These are phyloP conservation scores for Populus alba DNA, from an alignment of 345 rosid genomes.

Conservation along the genomic window DNA sequence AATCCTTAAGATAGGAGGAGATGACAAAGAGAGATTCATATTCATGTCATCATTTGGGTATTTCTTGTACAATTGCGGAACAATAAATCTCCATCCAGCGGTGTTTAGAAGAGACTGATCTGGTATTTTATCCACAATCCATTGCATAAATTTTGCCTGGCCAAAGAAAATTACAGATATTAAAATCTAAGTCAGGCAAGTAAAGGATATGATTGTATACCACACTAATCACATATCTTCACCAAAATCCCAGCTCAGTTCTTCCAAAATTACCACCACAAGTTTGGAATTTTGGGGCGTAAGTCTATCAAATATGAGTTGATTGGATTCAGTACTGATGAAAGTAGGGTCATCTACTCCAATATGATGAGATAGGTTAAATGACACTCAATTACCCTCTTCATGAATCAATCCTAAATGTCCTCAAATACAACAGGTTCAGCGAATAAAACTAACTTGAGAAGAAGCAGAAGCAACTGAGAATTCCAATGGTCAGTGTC, in stretches of 20 bases:
- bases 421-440: background rate
- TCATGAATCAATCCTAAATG: background rate
- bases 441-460: background rate
- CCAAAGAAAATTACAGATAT: constrained; percentile 17
- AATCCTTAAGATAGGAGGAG: constrained; percentile 71
- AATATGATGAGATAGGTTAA: background rate
- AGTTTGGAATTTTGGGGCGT: background rate
- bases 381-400: background rate
- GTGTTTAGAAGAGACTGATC: constrained; percentile 87
- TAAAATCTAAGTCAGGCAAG: no score
- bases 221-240: background rate
- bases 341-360: background rate
- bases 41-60: constrained; percentile 88
- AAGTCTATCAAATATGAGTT: background rate
- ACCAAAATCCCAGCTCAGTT: background rate
- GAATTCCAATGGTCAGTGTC: background rate
- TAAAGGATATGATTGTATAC: background rate
- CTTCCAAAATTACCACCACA: background rate
- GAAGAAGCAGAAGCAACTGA: background rate
- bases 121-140: constrained; percentile 86
- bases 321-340: background rate
- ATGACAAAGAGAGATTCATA: constrained; percentile 71
- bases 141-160: constrained; percentile 89
- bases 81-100: constrained; percentile 82
- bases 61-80: constrained; percentile 87